Base-by-base conservation (phyloP, 1,284 basidiomycete species). In the Kalmanozyma brasiliensis region DNA sequence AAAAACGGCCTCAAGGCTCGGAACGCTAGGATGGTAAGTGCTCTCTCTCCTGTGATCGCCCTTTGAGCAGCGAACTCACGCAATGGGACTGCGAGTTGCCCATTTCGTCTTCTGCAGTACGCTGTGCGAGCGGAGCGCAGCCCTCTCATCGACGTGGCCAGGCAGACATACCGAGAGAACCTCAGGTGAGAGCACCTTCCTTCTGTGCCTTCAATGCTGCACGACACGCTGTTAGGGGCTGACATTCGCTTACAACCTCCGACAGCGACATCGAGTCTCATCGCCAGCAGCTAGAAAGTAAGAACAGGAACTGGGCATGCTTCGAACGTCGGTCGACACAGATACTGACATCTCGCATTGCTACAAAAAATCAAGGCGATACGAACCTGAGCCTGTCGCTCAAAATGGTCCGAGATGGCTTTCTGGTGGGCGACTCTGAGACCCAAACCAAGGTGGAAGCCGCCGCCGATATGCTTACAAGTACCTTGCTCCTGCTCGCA, bases 111-210 rank as follows among this genome's bases (percentile, higher is more conserved):
- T 2, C 10, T 44, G 22, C 22, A 73, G 70, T 95, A 93, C 82
- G 92, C 93, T 0, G 89, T 94, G 42, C 90, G 88, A 81, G 89
- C 91, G 1, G 90, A 91, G 61, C 87, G 86, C 71, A 91, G 93
- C 68, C 87, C 88, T 19, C 85, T 95, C 10, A 88, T 98, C 11
- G 94, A 97, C 68, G 91, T 97, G 4, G 94, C 94, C 1, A 87
- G 94, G 8, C 90, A 92, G 78, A 94, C 94, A 0, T 83, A 90
- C 84, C 91, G 90, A 74, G 94, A 96, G 80, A 94, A 94, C 69
- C 86, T 93, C 16, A 37, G 16, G 72, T 70, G 23, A 49, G 66
- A 29, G 11, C 11, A n/a, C n/a, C n/a, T n/a, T n/a, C n/a, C n/a
- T n/a, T n/a, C n/a, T n/a, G n/a, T n/a, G n/a, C n/a, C n/a, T n/a